Conservation (phyloP, 805 yeast species). For the Kazachstania taianensis region DNA sequence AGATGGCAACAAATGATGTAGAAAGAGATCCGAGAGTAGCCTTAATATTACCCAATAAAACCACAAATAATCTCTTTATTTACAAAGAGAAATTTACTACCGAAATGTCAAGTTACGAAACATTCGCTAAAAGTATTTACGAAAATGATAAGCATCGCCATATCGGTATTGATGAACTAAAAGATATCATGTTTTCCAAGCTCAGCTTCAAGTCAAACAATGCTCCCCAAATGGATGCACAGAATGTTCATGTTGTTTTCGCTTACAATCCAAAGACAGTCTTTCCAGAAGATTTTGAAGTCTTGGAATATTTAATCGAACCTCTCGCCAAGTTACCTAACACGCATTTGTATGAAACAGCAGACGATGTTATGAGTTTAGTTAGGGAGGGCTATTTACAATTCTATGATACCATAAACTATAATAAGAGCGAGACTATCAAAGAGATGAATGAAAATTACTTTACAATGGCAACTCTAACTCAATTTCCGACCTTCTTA, state of each 20-base stretch:
- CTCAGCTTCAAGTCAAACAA: slow-evolving; percentile 12
- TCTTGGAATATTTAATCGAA: slow-evolving; percentile 51
- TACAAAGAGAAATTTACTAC: slow-evolving; percentile 17
- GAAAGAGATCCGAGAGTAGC: slow-evolving; percentile 34
- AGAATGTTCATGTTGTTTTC: slow-evolving; percentile 39
- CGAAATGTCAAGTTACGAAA: slow-evolving; percentile 27
- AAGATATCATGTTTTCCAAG: slow-evolving; percentile 11
- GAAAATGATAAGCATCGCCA: slow-evolving; percentile 37
- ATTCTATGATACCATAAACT: slow-evolving; percentile 36
- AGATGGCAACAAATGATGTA: slow-evolving; percentile 7
- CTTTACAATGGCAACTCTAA: slow-evolving; percentile 41
- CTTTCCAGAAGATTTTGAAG: slow-evolving; percentile 47
- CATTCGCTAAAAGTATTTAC: slow-evolving; percentile 39
- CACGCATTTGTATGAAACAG: slow-evolving; percentile 42
- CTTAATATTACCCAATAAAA: slow-evolving; percentile 42
- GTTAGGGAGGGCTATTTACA: slow-evolving; percentile 32
- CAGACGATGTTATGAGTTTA: slow-evolving; percentile 35
- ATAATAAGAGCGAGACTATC: slow-evolving; percentile 29
- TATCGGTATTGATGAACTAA: slow-evolving; percentile 12
- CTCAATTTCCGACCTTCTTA: slow-evolving; percentile 53
- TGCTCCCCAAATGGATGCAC: slow-evolving; percentile 10
- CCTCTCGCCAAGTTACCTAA: slow-evolving; percentile 51
- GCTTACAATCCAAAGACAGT: slow-evolving; percentile 40
- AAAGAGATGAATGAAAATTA: slow-evolving; percentile 36
- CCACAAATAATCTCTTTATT: slow-evolving; percentile 19